Evolutionary conservation across 352 stramenopile genomes (phyloP).

Genomic region (Pythium grandisporangium): DNA sequence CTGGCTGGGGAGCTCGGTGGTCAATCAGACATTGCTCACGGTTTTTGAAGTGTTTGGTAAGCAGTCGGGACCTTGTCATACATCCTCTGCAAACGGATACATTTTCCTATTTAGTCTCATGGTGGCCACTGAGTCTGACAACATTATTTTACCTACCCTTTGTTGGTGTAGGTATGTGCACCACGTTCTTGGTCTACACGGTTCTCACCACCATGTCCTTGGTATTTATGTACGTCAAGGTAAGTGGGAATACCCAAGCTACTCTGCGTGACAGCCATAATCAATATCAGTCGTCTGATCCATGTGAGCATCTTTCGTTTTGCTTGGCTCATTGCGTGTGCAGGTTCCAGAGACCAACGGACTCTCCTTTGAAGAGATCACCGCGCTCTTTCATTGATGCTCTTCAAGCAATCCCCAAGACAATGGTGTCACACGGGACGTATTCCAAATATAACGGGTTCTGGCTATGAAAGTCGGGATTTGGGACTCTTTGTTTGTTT

Average conservation of each 20-base stretch:
- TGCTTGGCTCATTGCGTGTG: too few relatives aligned
- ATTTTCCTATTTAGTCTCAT: too few relatives aligned
- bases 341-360: slow-evolving; percentile 49
- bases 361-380: slow-evolving; percentile 60
- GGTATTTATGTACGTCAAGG: slow-evolving; percentile 46
- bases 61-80: too few relatives aligned
- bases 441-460: not conserved
- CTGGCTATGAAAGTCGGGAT: too few relatives aligned
- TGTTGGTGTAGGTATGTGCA: slow-evolving; percentile 13
- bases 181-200: slow-evolving; percentile 53
- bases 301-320: too few relatives aligned
- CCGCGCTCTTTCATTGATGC: slow-evolving; percentile 29
- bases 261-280: not conserved
- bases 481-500: too few relatives aligned
- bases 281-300: not conserved
- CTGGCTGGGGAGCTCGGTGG: slow-evolving; percentile 54
- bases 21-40: slow-evolving; percentile 63
- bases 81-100: too few relatives aligned
- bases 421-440: slow-evolving; percentile 9
- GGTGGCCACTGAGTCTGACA: too few relatives aligned
- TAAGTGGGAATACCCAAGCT: slow-evolving; percentile 1
- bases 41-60: slow-evolving; percentile 37
- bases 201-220: slow-evolving; percentile 28
- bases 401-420: not conserved
- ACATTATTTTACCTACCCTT: too few relatives aligned